phyloP scores from a whole-genome alignment of 2,329 filamentous ascomycete species.

The Apiospora sp. region DNA sequence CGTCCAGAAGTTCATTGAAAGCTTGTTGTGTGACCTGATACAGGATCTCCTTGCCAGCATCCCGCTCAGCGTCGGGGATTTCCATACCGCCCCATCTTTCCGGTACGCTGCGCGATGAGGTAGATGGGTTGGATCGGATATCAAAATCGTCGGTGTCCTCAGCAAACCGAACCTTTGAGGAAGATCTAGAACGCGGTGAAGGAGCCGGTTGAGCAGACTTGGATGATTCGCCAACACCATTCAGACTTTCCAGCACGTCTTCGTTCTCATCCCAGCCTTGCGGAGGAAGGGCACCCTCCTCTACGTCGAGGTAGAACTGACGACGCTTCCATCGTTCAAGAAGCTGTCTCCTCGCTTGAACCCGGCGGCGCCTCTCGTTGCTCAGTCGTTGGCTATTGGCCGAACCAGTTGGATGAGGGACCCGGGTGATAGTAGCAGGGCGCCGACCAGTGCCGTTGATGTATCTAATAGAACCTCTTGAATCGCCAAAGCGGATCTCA shows the following conservation, averaged over 20 bases:
- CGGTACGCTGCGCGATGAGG: constrained; percentile 74
- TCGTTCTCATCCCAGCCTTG: constrained; percentile 69
- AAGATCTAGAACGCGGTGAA: constrained; percentile 72
- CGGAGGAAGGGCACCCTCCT: constrained; percentile 76
- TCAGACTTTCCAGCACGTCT: constrained; percentile 57
- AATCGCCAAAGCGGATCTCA: constrained; percentile 32
- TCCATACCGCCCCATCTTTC: constrained; percentile 82
- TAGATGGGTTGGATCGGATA: constrained; percentile 74
- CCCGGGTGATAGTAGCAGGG: constrained; percentile 35
- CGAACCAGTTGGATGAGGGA: constrained; percentile 44
- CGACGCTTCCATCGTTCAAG: constrained; percentile 79
- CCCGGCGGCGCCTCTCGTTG: constrained; percentile 49
- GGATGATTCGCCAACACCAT: constrained; percentile 51
- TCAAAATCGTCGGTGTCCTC: constrained; percentile 77
- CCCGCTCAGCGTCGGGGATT: constrained; percentile 80
- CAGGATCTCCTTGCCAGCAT: constrained; percentile 86
- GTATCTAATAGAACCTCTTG: constrained; percentile 40
- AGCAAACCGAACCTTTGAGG: constrained; percentile 80
- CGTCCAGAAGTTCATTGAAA: constrained; percentile 90
- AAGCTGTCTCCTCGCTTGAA: constrained; percentile 58
- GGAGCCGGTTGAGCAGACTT: constrained; percentile 50
- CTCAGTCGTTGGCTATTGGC: constrained; percentile 46
- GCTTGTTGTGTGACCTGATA: constrained; percentile 93
- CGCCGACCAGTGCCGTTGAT: constrained; percentile 52
- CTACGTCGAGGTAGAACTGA: constrained; percentile 84